phyloP scores from a whole-genome alignment of 768 basidiomycete species.

The Antrodiella citrinella region DNA sequence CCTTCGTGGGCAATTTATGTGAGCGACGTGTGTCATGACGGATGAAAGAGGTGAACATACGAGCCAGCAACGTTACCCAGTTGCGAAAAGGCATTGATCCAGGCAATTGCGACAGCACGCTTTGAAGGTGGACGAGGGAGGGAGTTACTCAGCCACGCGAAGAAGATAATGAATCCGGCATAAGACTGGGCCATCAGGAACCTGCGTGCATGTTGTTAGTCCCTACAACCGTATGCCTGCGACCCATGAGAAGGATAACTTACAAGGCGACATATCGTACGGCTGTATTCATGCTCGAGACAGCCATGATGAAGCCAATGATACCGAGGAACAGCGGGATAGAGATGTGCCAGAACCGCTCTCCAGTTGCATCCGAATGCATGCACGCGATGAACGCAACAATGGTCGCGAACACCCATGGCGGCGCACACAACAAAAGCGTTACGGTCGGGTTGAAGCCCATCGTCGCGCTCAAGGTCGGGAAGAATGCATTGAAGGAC shows the following conservation, averaged over 20 bases:
- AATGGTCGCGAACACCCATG: conserved; percentile 58
- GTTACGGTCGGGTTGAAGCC: conserved; percentile 59
- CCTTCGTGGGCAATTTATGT: no score
- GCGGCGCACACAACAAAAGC: conserved; percentile 71
- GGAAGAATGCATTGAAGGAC: conserved; percentile 77
- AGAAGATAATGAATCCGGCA: conserved; percentile 61
- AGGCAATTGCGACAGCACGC: conserved; percentile 78
- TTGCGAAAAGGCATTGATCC: conserved; percentile 76
- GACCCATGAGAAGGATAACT: background rate
- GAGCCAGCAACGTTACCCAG: conserved; percentile 81
- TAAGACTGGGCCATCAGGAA: conserved; percentile 76
- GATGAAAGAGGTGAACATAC: conserved; percentile 22
- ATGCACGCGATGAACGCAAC: conserved; percentile 43
- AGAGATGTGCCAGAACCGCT: conserved; percentile 64
- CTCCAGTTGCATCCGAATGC: conserved; percentile 63
- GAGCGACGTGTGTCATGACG: background rate
- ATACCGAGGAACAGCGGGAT: conserved; percentile 49
- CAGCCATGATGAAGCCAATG: conserved; percentile 59
- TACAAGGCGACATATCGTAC: conserved; percentile 62
- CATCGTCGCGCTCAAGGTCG: conserved; percentile 66
- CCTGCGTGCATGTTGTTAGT: conserved; percentile 28
- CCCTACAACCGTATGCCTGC: conserved; percentile 4
- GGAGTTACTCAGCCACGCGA: conserved; percentile 44
- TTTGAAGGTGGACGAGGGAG: conserved; percentile 81
- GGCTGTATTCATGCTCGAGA: conserved; percentile 51